Percentiles rank a stretch among this genome's conserved stretches.
phyloP scores from a whole-genome alignment of 2,329 filamentous ascomycete genomes.

The Purpureocillium lavendulum region DNA sequence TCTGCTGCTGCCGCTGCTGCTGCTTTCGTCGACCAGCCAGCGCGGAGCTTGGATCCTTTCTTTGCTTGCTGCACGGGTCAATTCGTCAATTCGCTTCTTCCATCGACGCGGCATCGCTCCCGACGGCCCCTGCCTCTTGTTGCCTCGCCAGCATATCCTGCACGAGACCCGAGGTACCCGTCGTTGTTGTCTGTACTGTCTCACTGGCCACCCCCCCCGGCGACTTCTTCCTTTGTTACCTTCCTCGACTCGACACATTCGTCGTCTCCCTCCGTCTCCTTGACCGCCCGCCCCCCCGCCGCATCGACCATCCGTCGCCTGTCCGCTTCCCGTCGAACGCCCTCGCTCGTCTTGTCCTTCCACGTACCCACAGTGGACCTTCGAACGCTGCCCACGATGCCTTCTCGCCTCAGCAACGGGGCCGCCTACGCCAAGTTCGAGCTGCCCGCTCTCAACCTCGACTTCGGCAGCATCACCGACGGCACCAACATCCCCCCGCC shows the following conservation, averaged over 20 bases:
- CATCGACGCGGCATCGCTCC: too few relatives aligned
- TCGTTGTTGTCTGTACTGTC: too few relatives aligned
- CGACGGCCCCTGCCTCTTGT: too few relatives aligned
- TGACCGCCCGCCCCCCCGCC: not conserved
- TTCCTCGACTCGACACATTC: not conserved
- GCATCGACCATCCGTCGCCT: not conserved
- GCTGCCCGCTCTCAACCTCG: constrained; percentile 49
- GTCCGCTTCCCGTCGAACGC: not conserved
- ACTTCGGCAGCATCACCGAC: constrained; percentile 51
- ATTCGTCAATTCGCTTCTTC: too few relatives aligned
- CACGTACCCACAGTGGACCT: too few relatives aligned
- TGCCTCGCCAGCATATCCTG: too few relatives aligned
- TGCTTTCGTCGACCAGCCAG: too few relatives aligned
- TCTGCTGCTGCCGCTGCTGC: too few relatives aligned
- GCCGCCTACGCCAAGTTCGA: constrained; percentile 35
- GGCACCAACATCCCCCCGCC: constrained; percentile 54
- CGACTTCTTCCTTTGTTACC: not conserved
- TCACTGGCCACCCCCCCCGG: not conserved
- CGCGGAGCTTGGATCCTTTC: too few relatives aligned
- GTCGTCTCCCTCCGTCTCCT: not conserved
- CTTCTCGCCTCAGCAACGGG: constrained; percentile 21
- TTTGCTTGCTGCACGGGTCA: too few relatives aligned
- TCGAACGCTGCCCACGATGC: constrained; percentile 14
- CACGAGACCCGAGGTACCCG: not conserved
- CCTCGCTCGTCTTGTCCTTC: not conserved